Conservation (phyloP, 148 eudicot genomes). For the Hydrangea macrophylla region DNA sequence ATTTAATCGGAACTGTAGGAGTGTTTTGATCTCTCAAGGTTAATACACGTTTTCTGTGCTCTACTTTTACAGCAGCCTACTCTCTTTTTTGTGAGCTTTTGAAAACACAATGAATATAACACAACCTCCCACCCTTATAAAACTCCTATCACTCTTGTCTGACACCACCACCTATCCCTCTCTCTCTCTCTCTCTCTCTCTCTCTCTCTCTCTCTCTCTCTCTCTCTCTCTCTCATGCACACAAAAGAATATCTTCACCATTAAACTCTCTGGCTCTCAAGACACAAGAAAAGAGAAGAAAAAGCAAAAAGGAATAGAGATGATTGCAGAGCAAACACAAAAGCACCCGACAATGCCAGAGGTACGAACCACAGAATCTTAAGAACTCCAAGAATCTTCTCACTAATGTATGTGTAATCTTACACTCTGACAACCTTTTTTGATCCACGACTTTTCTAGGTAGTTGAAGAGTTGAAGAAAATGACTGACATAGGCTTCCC, state of each 20-base stretch:
- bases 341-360: conserved; percentile 44
- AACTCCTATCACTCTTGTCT: conserved; percentile 20
- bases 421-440: conserved; percentile 9
- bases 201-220: background rate
- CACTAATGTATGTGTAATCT: background rate
- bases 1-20: conserved; percentile 7
- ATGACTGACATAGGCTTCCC: conserved; percentile 63
- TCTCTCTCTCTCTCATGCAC: conserved; percentile 1
- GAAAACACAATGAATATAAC: background rate
- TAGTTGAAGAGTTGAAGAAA: conserved; percentile 66
- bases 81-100: background rate
- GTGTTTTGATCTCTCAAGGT: conserved; percentile 12
- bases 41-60: background rate
- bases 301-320: conserved; percentile 29
- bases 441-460: conserved; percentile 35
- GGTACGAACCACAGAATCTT: conserved; percentile 38
- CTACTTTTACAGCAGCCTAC: conserved; percentile 15
- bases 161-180: conserved; percentile 18
- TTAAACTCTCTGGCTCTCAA: conserved; percentile 8
- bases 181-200: conserved; percentile 14
- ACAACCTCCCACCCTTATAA: conserved; percentile 52
- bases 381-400: conserved; percentile 3
- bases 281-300: conserved; percentile 13
- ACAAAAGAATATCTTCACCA: conserved; percentile 7
- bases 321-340: conserved; percentile 35